Evolutionary conservation across 805 yeast genomes (phyloP), one percentile per base, ranked within the genome.

Genomic region (Kazachstania kunashirensis): DNA sequence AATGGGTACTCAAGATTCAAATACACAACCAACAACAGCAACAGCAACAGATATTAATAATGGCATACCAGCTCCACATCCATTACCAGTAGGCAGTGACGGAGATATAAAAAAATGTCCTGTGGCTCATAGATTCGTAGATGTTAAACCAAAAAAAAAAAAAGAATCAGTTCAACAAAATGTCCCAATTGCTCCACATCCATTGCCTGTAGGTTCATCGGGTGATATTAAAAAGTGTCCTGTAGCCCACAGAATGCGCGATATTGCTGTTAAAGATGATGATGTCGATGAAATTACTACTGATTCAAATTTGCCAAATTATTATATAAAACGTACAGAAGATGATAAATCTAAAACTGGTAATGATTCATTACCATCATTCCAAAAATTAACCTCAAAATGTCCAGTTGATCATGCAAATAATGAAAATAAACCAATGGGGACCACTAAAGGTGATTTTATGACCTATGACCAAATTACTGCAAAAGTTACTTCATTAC

Each of bases 401-500:
- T 56, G 59, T 34, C 60, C 61, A 26, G 51, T 54, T 10, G 39
- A 43, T 7, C 56, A 49, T 29, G 43, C 38, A 16, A 23, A 29
- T 6, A 41, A 18, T n/a, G 24, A 14, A 10, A 27, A 14, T 13
- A 13, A 21, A 19, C 14, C 5, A 8, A 30, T 15, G 10, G 15
- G 15, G 2, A 30, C 9, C 9, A 6, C 30, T 24, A 30, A 34
- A 25, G 32, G 36, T 16, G 41, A 29, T 15, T 27, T 40, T n/a
- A 17, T 41, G 31, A 30, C 44, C 18, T 29, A 44, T 24, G 47
- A 49, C 9, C 54, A 57, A 42, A 47, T 57, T 7, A 40, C 47
- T 18, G 37, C 45, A 7, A 38, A 59, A 51, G 38, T 62, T 41
- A 37, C 69, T 43, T 61, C 61, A 38, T 59, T 63, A 36, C 47